Conservation (phyloP, 768 basidiomycete species). For the Serendipita indica region DNA sequence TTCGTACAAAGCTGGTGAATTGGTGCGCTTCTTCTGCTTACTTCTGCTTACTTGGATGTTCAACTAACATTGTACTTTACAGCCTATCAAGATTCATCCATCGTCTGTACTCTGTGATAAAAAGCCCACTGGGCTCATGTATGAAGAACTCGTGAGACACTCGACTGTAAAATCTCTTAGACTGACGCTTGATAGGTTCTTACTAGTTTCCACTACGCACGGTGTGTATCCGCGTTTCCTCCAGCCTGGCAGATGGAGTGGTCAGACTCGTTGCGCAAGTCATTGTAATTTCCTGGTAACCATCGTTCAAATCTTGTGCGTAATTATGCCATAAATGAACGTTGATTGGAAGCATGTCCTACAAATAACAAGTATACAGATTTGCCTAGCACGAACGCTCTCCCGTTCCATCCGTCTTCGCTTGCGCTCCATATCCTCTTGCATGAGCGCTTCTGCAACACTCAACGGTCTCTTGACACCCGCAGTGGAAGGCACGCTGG, state of each 20-base stretch:
- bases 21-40: conserved; percentile 17
- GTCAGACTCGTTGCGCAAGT: not conserved
- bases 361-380: not conserved
- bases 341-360: too few relatives aligned
- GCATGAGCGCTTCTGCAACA: conserved; percentile 71
- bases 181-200: conserved; percentile 36
- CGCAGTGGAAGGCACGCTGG: conserved; percentile 54
- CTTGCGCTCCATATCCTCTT: conserved; percentile 86
- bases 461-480: conserved; percentile 39
- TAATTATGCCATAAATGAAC: too few relatives aligned
- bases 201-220: conserved; percentile 75
- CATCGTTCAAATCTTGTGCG: too few relatives aligned
- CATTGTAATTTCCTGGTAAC: not conserved
- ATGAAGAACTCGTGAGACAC: conserved; percentile 72
- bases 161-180: conserved; percentile 2
- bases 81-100: conserved; percentile 82
- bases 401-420: conserved; percentile 56
- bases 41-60: not conserved
- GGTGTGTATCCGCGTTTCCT: conserved; percentile 75
- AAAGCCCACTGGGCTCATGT: conserved; percentile 76
- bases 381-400: not conserved
- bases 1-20: conserved; percentile 55
- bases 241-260: conserved; percentile 30
- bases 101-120: conserved; percentile 68
- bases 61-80: conserved; percentile 16